phyloP scores from a whole-genome alignment of 2,329 filamentous ascomycete species.

The Cordyceps cateniannulata region DNA sequence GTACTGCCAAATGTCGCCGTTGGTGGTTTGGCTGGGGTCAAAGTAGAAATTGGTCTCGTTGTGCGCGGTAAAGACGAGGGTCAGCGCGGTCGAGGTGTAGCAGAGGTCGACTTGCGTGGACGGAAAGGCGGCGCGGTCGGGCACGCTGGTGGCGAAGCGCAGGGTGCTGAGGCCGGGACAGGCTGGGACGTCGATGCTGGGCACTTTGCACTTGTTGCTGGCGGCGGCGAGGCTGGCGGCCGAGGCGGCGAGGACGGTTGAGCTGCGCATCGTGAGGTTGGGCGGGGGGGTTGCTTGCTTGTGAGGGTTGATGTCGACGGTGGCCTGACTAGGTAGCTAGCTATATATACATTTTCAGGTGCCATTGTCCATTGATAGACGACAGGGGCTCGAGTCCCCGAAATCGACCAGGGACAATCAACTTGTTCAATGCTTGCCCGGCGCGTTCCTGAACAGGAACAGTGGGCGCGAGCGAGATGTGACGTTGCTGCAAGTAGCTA shows the following conservation, averaged over 20 bases:
- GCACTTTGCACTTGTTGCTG: slow-evolving; percentile 14
- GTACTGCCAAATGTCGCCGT: slow-evolving; percentile 42
- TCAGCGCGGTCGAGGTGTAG: slow-evolving; percentile 34
- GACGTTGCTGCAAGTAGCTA: slow-evolving; percentile 4
- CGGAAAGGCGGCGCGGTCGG: slow-evolving; percentile 34
- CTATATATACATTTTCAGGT: neutral
- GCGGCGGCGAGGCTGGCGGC: slow-evolving; percentile 10
- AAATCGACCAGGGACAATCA: neutral
- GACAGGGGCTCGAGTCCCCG: neutral
- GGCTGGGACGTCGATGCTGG: slow-evolving; percentile 30
- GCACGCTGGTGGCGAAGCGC: slow-evolving; percentile 35
- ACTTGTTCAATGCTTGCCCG: neutral
- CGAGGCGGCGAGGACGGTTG: slow-evolving; percentile 1
- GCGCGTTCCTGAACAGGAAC: neutral
- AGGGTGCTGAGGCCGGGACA: slow-evolving; percentile 32
- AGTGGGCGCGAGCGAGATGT: neutral
- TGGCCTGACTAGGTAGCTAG: neutral
- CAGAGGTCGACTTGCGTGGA: slow-evolving; percentile 40
- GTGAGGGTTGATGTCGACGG: too few relatives aligned
- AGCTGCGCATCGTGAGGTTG: slow-evolving; percentile 1
- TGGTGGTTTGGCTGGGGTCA: slow-evolving; percentile 34
- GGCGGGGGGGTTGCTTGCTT: neutral
- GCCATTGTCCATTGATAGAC: neutral
- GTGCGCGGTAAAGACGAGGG: slow-evolving; percentile 37
- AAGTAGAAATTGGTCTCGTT: slow-evolving; percentile 42